Base-by-base conservation (phyloP, 1,139 yeast genomes). In the Hansenula sp. region DNA sequence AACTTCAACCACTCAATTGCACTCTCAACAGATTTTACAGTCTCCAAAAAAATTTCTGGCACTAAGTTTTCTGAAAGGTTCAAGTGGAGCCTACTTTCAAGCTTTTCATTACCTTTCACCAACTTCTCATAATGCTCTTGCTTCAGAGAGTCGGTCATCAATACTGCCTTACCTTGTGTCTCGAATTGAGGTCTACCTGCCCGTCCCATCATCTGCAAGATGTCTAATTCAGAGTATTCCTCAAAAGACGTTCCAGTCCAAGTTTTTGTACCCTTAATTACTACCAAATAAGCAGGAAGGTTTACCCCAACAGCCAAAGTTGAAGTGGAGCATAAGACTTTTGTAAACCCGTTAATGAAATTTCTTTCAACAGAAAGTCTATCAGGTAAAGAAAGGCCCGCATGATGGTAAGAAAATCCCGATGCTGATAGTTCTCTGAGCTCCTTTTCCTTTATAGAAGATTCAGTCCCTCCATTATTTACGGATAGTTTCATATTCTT, bases 261-360 rank as follows among this genome's bases (percentile, higher is more conserved):
- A 35, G 71, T 61, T 48, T 69, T 73, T 0, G 85, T 78, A 14
- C 83, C 82, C 43, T 78, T 77, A 31, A 78, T 67, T 16, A 78
- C 61, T 1, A 77, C 84, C 42, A 77, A 61, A 56, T 75, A 79
- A 0, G 83, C 82, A 3, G 84, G 84, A 34, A 78, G 60, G 48
- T 78, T 78, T 24, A 77, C 77, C 42, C 83, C 84, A 60, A 78
- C 74, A 0, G 84, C 80, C 44, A 78, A 59, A 0, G 82, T 78
- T 0, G 82, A 75, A 1, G 84, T 78, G 1, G 77, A 75, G 39
- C 82, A 77, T 25, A 79, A 50, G 5, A 73, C 59, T 40, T 59
- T 62, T 13, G 75, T 54, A 2, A 56, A 52, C 0, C 79, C 79
- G 14, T 53, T 56, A 2, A 68, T 56, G 44, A 76, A 78, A 12